Evolutionary conservation across 306 rosid species (phyloP).

Genomic region (Astragalus glycyphyllos): DNA sequence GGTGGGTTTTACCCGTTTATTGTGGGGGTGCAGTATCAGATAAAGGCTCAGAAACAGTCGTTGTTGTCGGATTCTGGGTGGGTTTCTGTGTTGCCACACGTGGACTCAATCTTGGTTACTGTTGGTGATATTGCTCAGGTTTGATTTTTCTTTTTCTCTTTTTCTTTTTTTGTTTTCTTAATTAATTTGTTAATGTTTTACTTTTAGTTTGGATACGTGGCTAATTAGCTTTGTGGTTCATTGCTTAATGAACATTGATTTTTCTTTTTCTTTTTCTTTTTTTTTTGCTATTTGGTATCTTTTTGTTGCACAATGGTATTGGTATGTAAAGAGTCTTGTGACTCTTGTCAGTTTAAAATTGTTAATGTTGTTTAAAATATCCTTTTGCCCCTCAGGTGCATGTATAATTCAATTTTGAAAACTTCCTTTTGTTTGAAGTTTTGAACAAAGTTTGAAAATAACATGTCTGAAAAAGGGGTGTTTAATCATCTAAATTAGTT

Average conservation of each 20-base stretch:
- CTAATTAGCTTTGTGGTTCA: neutral
- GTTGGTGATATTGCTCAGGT: conserved; percentile 91
- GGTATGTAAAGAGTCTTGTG: neutral
- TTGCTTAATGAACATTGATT: too few relatives aligned
- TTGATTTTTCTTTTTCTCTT: neutral
- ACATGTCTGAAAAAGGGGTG: too few relatives aligned
- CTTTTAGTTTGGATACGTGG: neutral
- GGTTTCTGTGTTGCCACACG: conserved; percentile 69
- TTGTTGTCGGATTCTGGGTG: conserved; percentile 80
- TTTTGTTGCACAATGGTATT: neutral
- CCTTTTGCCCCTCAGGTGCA: conserved; percentile 20
- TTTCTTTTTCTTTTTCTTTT: too few relatives aligned
- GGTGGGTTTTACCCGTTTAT: conserved; percentile 78
- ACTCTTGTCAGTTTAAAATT: conserved; percentile 18
- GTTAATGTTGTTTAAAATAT: conserved; percentile 2
- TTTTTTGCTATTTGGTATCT: neutral
- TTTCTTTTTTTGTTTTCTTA: too few relatives aligned
- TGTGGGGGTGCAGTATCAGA: conserved; percentile 75
- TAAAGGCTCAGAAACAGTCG: conserved; percentile 59
- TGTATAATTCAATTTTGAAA: conserved; percentile 18
- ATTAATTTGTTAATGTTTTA: conserved; percentile 7
- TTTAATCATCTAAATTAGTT: too few relatives aligned
- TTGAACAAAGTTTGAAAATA: conserved; percentile 16
- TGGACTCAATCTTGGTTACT: conserved; percentile 73
- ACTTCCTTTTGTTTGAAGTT: neutral